These are phyloP conservation scores for Cardamine resedifolia DNA, from an alignment of 345 rosid species.

Conservation along the genomic window DNA sequence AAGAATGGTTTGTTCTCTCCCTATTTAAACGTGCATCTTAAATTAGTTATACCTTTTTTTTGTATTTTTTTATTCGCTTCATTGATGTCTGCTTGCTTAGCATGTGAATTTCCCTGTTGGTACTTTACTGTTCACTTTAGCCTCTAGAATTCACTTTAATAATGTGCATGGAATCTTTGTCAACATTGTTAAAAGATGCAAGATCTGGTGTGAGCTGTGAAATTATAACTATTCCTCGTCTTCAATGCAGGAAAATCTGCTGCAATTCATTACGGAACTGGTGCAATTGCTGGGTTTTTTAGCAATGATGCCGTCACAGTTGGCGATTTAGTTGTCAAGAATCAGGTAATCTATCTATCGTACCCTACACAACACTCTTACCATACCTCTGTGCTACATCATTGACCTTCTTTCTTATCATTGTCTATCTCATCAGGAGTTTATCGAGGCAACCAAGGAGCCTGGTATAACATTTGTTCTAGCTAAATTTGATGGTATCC, in stretches of 20 bases:
- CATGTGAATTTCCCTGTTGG: background rate
- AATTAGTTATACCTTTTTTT: background rate
- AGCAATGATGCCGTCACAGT: slow-evolving; percentile 74
- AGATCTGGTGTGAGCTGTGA: slow-evolving; percentile 9
- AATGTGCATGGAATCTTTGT: background rate
- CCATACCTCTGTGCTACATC: background rate
- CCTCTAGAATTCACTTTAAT: background rate
- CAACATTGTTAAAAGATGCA: slow-evolving; percentile 14
- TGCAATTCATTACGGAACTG: slow-evolving; percentile 83
- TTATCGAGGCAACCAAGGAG: slow-evolving; percentile 94
- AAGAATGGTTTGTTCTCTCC: slow-evolving; percentile 66
- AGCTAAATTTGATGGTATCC: slow-evolving; percentile 94
- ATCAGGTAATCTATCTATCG: slow-evolving; percentile 51
- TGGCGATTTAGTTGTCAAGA: slow-evolving; percentile 70
- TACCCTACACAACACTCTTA: background rate
- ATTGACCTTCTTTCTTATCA: slow-evolving; percentile 3
- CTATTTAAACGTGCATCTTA: background rate
- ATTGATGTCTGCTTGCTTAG: slow-evolving; percentile 1
- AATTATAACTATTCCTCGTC: background rate
- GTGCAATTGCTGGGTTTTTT: slow-evolving; percentile 80
- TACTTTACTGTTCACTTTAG: background rate
- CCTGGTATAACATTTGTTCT: slow-evolving; percentile 77
- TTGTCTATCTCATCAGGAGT: slow-evolving; percentile 50
- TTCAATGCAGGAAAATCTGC: slow-evolving; percentile 64
- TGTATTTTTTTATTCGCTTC: background rate